Evolutionary conservation across 306 rosid genomes (phyloP).

Genomic region (Rosa persica): DNA sequence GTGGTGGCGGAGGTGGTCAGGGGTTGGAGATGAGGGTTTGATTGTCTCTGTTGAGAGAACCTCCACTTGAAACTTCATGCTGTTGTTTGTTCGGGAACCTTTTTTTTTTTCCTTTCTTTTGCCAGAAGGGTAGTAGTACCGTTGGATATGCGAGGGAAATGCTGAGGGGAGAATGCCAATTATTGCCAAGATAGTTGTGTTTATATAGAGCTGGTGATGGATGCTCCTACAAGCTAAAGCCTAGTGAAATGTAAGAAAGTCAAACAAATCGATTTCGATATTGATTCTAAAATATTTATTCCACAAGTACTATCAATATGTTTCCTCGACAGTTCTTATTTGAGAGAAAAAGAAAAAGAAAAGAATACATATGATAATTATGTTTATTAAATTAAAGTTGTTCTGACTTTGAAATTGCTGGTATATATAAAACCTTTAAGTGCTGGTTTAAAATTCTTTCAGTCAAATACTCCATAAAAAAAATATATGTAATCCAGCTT

Average conservation of each 20-base stretch:
- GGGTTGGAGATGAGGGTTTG: slow-evolving; percentile 44
- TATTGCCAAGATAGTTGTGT: background rate
- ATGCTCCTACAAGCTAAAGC: background rate
- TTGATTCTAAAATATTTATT: too few relatives aligned
- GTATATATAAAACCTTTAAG: too few relatives aligned
- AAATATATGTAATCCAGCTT: too few relatives aligned
- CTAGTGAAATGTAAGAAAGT: background rate
- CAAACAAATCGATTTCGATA: background rate
- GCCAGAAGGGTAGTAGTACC: background rate
- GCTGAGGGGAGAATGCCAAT: background rate
- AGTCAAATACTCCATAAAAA: too few relatives aligned
- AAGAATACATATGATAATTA: background rate
- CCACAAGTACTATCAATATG: background rate
- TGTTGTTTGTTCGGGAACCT: background rate
- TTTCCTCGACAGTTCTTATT: background rate
- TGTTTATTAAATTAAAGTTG: background rate
- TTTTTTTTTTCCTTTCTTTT: background rate
- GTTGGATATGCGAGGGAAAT: background rate
- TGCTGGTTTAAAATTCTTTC: too few relatives aligned
- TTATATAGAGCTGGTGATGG: slow-evolving; percentile 8
- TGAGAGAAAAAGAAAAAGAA: background rate
- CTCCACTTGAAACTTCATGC: slow-evolving; percentile 20
- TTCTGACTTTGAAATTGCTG: background rate
- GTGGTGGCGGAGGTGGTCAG: slow-evolving; percentile 25
- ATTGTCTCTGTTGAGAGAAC: slow-evolving; percentile 26